Percentiles rank a stretch among this genome's conserved stretches.
These are phyloP conservation scores for Termitomyces bulborhizus DNA, from an alignment of 768 basidiomycete species.

Conservation along the genomic window DNA sequence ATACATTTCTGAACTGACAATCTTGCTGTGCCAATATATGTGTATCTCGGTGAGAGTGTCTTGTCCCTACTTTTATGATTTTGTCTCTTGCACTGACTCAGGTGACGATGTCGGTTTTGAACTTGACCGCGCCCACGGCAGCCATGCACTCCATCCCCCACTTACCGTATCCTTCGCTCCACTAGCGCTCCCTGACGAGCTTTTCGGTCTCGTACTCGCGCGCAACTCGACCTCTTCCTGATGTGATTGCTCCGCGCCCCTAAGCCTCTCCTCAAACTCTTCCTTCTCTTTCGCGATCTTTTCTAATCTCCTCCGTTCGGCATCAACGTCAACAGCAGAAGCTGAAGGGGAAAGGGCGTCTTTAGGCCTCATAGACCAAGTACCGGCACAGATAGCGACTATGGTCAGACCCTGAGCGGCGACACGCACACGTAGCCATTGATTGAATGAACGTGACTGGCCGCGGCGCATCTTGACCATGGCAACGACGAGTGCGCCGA, in stretches of 20 bases:
- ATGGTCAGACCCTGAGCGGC: constrained; percentile 70
- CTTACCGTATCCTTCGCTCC: background rate
- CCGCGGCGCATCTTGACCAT: constrained; percentile 59
- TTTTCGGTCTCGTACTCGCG: background rate
- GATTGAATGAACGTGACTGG: constrained; percentile 57
- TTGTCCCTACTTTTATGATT: too few relatives aligned
- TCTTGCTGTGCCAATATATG: too few relatives aligned
- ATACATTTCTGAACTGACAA: too few relatives aligned
- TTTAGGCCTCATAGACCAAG: constrained; percentile 24
- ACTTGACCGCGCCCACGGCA: background rate
- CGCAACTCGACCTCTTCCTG: constrained; percentile 25
- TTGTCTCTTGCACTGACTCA: background rate
- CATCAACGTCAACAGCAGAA: constrained; percentile 11
- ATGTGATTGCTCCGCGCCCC: constrained; percentile 48
- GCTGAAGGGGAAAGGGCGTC: constrained; percentile 10
- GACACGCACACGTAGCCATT: constrained; percentile 76
- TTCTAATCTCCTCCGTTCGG: constrained; percentile 20
- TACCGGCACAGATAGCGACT: constrained; percentile 50
- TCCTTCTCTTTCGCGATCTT: constrained; percentile 35
- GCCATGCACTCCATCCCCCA: background rate
- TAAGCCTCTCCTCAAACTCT: constrained; percentile 56
- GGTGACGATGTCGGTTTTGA: background rate
- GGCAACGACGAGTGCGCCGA: constrained; percentile 61
- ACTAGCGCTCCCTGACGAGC: background rate
- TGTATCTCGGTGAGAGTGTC: too few relatives aligned